Conservation (phyloP, 2,329 filamentous ascomycete species). For the Aspergillus vadensis region DNA sequence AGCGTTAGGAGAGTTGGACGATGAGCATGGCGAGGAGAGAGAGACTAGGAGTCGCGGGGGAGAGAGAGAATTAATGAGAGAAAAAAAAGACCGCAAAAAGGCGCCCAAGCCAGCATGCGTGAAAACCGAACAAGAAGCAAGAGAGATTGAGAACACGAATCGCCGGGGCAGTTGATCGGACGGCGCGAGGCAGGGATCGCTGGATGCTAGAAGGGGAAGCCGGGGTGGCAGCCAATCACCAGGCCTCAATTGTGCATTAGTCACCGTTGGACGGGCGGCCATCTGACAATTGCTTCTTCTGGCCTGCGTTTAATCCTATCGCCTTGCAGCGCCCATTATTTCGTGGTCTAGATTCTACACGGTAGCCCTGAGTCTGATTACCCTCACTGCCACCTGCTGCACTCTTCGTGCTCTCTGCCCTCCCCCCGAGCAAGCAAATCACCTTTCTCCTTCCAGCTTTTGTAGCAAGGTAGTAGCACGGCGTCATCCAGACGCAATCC, state of each 20-base stretch:
- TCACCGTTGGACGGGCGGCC: background rate
- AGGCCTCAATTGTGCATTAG: background rate
- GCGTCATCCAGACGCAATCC: background rate
- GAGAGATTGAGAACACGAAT: background rate
- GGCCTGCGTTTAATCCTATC: background rate
- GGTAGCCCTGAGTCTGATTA: slow-evolving; percentile 7
- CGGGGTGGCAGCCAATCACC: background rate
- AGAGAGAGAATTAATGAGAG: background rate
- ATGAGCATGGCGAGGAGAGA: background rate
- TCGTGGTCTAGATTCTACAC: slow-evolving; percentile 7
- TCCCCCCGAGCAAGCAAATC: background rate
- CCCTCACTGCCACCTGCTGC: background rate
- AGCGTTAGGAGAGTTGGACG: slow-evolving; percentile 1
- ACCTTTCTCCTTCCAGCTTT: background rate
- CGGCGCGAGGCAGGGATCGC: background rate
- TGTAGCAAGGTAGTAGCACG: background rate
- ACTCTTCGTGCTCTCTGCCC: background rate
- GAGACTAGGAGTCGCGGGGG: background rate
- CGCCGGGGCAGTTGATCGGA: background rate
- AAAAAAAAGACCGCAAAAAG: background rate
- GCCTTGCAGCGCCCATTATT: background rate
- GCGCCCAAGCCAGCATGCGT: background rate
- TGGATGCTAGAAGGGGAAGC: slow-evolving; percentile 1
- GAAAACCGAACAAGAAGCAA: background rate
- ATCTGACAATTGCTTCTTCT: background rate